Base-by-base conservation (phyloP, 2,329 filamentous ascomycete species). In the Ceratocystis colombiana region DNA sequence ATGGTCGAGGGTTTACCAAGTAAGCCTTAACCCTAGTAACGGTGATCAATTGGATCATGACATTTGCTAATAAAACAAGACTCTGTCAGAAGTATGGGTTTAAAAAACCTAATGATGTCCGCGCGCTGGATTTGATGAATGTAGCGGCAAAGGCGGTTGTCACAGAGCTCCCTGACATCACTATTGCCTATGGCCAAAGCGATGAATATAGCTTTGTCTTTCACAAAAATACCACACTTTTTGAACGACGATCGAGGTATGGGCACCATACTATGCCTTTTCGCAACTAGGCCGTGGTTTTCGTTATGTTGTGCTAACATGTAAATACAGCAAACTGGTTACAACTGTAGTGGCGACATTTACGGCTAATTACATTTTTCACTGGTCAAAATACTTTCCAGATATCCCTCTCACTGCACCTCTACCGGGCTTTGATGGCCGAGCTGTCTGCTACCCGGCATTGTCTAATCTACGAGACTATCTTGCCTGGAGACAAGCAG, bases 151-250 rank as follows among this genome's bases (percentile, higher is more conserved):
- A 85, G 68, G 87, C 88, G 5, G 90, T 96, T 61, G 84, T 96
- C 77, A 83, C 83, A 69, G 89, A 95, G 63, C 77, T 97, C 28
- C 86, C 90, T 3, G 93, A 97, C 72, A 85, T 96, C 70, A 85
- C 87, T 5, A 83, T 97, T 69, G 92, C 88, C 0, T 99, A 97
- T 71, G 94, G 94, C 1, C 86, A 96, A 70, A 96, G 91, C 75
- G 94, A 99, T 73, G 94, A 99, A 74, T 97, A 88, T 75, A 94
- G 90, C 75, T 96, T 96, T 71, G 86, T 96, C 50, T 90, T 96
- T 70, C 89, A 95, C 74, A 93, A 92, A 73, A 83, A 84, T 44
- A 90, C 86, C 71, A 81, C 82, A 57, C 79, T 99, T 5, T 99
- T 97, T 72, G 92, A 97, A 72, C 83, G 94, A 67, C 83, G 94